These are phyloP conservation scores for Myrica gale DNA, from an alignment of 306 rosid species.

Conservation along the genomic window DNA sequence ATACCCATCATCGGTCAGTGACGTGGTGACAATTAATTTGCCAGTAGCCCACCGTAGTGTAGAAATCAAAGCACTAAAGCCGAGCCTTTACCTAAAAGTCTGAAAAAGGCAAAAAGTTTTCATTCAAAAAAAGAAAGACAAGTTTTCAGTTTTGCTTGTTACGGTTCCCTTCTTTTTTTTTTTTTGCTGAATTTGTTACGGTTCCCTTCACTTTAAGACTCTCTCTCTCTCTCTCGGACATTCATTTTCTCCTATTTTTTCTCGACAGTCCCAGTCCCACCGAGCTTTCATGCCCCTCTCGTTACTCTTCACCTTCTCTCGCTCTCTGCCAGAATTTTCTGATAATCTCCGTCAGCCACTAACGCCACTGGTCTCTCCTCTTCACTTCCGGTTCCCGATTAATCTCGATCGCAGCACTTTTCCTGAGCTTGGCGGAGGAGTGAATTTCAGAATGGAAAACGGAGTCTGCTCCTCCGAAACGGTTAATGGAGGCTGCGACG, in stretches of 20 bases:
- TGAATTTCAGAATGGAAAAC: constrained; percentile 46
- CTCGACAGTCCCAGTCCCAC: background rate
- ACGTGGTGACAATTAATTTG: background rate
- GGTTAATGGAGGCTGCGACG: constrained; percentile 57
- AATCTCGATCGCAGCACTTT: background rate
- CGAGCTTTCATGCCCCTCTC: background rate
- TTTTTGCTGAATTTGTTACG: too few relatives aligned
- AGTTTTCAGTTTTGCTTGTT: too few relatives aligned
- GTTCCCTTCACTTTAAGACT: background rate
- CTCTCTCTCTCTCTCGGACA: background rate
- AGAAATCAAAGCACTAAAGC: background rate
- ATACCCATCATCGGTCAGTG: background rate
- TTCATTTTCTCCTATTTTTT: background rate
- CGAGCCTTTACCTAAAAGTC: background rate
- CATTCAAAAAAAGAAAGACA: too few relatives aligned
- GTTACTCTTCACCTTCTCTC: constrained; percentile 19
- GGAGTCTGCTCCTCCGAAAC: constrained; percentile 62
- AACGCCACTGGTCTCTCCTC: background rate
- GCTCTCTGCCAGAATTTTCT: constrained; percentile 26
- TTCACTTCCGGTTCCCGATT: constrained; percentile 9
- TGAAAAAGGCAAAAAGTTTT: too few relatives aligned
- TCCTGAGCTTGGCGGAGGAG: background rate
- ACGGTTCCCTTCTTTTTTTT: background rate
- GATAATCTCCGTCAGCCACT: constrained; percentile 7
- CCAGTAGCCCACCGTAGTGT: background rate